Evolutionary conservation across 495 filamentous ascomycete species (phyloP), one percentile per base, ranked within the genome.

Genomic region (Filosporella fistucella): DNA sequence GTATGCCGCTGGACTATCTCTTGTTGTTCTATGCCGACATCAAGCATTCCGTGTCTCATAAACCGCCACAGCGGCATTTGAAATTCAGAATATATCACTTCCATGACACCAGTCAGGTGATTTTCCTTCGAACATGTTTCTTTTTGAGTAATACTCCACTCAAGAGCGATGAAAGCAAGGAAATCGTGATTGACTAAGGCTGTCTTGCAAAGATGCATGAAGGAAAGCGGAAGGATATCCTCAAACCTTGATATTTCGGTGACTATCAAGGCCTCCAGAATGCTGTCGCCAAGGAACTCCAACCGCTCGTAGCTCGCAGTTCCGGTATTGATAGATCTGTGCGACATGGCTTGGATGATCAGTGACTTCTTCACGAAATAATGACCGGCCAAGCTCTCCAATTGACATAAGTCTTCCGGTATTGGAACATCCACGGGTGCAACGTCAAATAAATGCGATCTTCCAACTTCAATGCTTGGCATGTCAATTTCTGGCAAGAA

Each of bases 221-320:
- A 58, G 14, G 72, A 63, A 34, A 85, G 77, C 1, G 73, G 57
- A 40, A 48, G 14, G 1, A 62, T 61, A 10, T 39, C 20, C n/a
- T 32, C 35, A 17, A 30, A 39, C 13, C 4, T 6, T 24, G 14
- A 29, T 16, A 48, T 23, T 17, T 39, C 25, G 4, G 65, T 64
- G 12, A 84, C 75, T 36, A 96, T 72, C 38, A 95, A 62, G 61
- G 76, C 81, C 59, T 96, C 91, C 0, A 97, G 77, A n/a, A 95
- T 66, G 1, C 88, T 76, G 56, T 96, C 91, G 9, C 91, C 91
- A 1, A 96, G 71, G 62, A 89, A 96, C 60, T 96, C 91, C 13
- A 96, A 75, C 1, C 90, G 80, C 51, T 96, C 85, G 63, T 93
- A 89, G 2, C 67, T 68, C 12, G 59, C 57, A 21, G 61, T 55